phyloP scores from a whole-genome alignment of 805 yeast species.

The Hanseniaspora mollemarum region DNA sequence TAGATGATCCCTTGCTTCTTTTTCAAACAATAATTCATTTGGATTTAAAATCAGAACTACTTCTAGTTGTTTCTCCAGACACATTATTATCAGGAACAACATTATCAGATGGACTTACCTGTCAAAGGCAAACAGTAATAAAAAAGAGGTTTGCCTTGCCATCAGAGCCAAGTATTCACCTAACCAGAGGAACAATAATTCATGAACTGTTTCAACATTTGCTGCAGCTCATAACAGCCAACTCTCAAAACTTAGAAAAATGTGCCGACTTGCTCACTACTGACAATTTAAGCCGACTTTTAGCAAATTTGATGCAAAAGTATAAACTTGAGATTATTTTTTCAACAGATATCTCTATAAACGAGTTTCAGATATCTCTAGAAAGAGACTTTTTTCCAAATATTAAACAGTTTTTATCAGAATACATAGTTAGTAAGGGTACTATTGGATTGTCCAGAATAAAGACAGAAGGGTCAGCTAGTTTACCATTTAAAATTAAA shows the following conservation, averaged over 20 bases:
- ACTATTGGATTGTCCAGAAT: slow-evolving; percentile 21
- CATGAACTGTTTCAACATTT: slow-evolving; percentile 57
- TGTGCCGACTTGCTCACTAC: slow-evolving; percentile 37
- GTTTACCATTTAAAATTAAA: slow-evolving; percentile 40
- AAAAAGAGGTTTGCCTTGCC: slow-evolving; percentile 27
- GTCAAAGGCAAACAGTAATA: slow-evolving; percentile 15
- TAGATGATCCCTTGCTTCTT: background rate
- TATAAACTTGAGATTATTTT: slow-evolving; percentile 4
- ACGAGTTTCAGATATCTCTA: slow-evolving; percentile 36
- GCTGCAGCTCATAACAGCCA: slow-evolving; percentile 29
- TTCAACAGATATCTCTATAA: slow-evolving; percentile 37
- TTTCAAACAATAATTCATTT: slow-evolving; percentile 1
- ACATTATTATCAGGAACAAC: slow-evolving; percentile 13
- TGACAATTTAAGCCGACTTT: slow-evolving; percentile 39
- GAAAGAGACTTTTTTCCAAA: slow-evolving; percentile 38
- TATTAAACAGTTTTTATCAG: slow-evolving; percentile 43
- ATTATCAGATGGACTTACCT: slow-evolving; percentile 6
- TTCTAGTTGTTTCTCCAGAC: slow-evolving; percentile 4
- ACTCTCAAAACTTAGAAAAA: slow-evolving; percentile 31
- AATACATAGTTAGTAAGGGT: slow-evolving; percentile 31
- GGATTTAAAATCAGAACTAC: background rate
- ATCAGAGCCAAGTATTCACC: slow-evolving; percentile 51
- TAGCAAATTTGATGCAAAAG: background rate
- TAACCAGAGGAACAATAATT: slow-evolving; percentile 70
- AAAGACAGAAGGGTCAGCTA: slow-evolving; percentile 19